Evolutionary conservation across 176 grass and related monocot genomes (phyloP).

Genomic region (Sorghum bicolor): DNA sequence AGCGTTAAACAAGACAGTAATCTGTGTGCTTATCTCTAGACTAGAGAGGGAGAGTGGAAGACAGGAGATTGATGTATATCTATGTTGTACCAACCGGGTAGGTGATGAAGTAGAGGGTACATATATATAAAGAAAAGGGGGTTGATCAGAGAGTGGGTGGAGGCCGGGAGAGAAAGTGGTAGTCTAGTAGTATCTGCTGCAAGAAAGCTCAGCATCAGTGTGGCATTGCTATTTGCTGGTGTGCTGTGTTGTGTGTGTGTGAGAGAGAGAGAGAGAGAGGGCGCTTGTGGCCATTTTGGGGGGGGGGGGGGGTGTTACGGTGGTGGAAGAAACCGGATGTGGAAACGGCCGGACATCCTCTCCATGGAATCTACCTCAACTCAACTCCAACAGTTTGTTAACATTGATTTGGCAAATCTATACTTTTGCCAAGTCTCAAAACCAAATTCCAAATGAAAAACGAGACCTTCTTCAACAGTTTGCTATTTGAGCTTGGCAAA

Average conservation of each 20-base stretch:
- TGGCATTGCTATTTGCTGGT: constrained; percentile 34
- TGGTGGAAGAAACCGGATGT: neutral
- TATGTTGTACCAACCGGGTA: constrained; percentile 32
- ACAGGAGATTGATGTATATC: constrained; percentile 3
- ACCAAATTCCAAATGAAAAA: too few species aligned
- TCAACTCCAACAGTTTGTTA: too few species aligned
- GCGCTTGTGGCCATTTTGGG: neutral
- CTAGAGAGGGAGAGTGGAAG: too few species aligned
- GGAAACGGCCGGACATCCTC: neutral
- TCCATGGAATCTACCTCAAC: too few species aligned
- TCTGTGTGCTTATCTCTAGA: neutral
- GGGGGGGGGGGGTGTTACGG: neutral
- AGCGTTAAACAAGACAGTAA: neutral
- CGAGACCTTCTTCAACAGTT: too few species aligned
- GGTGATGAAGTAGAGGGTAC: constrained; percentile 11
- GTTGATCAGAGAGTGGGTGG: constrained; percentile 16
- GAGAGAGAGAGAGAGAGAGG: too few species aligned
- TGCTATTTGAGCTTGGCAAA: too few species aligned
- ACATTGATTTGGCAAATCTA: too few species aligned
- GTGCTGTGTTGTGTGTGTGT: neutral
- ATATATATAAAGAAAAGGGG: constrained; percentile 29
- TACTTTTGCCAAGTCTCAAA: too few species aligned
- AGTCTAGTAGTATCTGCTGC: constrained; percentile 15
- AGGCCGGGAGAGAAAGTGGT: neutral
- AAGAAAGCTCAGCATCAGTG: constrained; percentile 50